Evolutionary conservation across 129 eudicot species (phyloP).

Genomic region (Saussurea involucrata): DNA sequence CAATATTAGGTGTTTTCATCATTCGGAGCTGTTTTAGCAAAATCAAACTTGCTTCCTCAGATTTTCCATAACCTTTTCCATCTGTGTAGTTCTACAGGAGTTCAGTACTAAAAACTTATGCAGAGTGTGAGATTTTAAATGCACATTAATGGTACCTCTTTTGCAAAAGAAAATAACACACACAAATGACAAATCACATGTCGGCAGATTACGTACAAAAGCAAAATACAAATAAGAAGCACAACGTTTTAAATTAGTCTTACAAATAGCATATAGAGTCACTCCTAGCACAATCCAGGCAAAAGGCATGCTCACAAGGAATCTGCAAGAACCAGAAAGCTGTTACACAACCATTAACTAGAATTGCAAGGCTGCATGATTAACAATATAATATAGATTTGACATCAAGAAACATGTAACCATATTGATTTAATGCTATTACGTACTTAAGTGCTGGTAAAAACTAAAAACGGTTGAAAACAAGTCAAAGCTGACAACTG

Average conservation of each 20-base stretch:
- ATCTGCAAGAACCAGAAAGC: conserved; percentile 58
- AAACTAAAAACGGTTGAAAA: not conserved
- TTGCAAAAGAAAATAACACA: not conserved
- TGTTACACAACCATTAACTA: not conserved
- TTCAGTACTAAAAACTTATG: not conserved
- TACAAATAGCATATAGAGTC: conserved; percentile 88
- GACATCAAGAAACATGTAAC: not conserved
- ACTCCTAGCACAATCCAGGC: conserved; percentile 94
- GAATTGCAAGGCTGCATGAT: not conserved
- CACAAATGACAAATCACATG: not conserved
- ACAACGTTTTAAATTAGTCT: conserved; percentile 29
- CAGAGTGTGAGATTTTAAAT: not conserved
- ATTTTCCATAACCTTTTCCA: not conserved
- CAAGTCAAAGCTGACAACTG: not conserved
- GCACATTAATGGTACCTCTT: not conserved
- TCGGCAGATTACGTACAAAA: not conserved
- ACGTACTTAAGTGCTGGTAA: not conserved
- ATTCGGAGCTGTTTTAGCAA: not conserved
- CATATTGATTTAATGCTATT: not conserved
- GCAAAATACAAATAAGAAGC: conserved; percentile 1
- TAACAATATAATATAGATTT: too few species aligned
- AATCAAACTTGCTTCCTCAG: not conserved
- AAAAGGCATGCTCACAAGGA: conserved; percentile 94
- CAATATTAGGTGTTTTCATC: not conserved
- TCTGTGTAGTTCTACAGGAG: not conserved